phyloP scores from a whole-genome alignment of 129 eudicot species.

The Ambrosia trifida region DNA sequence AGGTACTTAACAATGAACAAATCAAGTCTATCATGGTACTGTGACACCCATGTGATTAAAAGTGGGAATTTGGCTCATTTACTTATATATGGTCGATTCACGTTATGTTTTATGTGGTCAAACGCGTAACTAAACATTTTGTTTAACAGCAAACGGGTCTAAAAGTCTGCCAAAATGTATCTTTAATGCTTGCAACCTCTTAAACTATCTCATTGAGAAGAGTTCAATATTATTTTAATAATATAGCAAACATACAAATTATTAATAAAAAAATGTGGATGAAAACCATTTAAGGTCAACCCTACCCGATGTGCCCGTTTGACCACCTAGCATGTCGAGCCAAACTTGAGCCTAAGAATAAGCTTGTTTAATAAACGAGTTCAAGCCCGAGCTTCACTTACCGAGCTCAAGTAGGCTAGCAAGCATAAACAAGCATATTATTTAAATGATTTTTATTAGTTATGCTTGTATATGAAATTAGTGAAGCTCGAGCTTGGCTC shows the following conservation, averaged over 20 bases:
- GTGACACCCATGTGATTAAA: too few relatives aligned
- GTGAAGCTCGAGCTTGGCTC: too few relatives aligned
- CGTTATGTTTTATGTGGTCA: background rate
- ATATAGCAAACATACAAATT: background rate
- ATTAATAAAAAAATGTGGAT: background rate
- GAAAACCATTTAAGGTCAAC: background rate
- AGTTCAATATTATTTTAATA: background rate
- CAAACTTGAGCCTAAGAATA: too few relatives aligned
- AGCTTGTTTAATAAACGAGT: too few relatives aligned
- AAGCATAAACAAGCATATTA: too few relatives aligned
- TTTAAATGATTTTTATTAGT: too few relatives aligned
- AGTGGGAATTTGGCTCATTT: background rate
- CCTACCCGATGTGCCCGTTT: background rate
- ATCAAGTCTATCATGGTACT: background rate
- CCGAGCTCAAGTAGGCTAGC: too few relatives aligned
- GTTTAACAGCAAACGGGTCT: background rate
- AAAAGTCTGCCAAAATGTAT: background rate
- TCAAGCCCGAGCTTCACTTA: too few relatives aligned
- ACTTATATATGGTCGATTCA: background rate
- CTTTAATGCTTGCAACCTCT: background rate
- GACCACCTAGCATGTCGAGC: background rate
- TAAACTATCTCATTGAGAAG: background rate
- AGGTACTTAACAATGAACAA: conserved; percentile 12
- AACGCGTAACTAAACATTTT: background rate
- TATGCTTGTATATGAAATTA: too few relatives aligned